Evolutionary conservation across 805 yeast species (phyloP).

Genomic region (Nakazawaea wickerhamii): DNA sequence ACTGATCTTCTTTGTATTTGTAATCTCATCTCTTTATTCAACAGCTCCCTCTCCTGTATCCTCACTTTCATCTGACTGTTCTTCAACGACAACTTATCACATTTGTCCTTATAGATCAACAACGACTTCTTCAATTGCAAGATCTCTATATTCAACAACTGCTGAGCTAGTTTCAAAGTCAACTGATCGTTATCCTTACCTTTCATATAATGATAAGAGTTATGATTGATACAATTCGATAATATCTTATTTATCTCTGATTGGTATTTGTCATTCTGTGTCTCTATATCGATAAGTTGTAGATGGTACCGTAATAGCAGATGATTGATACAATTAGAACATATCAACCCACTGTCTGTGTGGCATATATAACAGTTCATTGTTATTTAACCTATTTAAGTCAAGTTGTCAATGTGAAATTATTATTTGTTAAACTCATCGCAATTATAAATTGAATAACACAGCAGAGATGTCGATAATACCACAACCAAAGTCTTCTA

Average conservation of each 20-base stretch:
- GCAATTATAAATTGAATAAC: not conserved
- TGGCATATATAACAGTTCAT: conserved; percentile 8
- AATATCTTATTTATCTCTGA: conserved; percentile 7
- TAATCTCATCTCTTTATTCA: conserved; percentile 1
- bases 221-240: conserved; percentile 8
- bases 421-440: not conserved
- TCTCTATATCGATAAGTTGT: conserved; percentile 10
- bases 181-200: not conserved
- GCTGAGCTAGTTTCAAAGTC: conserved; percentile 21
- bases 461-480: not conserved
- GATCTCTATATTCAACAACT: conserved; percentile 25
- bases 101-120: conserved; percentile 10
- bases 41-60: conserved; percentile 3
- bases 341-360: not conserved
- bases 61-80: conserved; percentile 12
- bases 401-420: not conserved
- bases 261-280: not conserved
- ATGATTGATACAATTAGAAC: conserved; percentile 7
- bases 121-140: conserved; percentile 16
- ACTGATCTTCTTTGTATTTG: not conserved
- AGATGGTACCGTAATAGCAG: conserved; percentile 8
- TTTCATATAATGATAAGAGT: not conserved
- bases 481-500: conserved; percentile 12
- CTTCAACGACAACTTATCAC: conserved; percentile 10
- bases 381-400: not conserved